phyloP scores from a whole-genome alignment of 1,139 yeast species.

The Debaryomyces psychrophilus region DNA sequence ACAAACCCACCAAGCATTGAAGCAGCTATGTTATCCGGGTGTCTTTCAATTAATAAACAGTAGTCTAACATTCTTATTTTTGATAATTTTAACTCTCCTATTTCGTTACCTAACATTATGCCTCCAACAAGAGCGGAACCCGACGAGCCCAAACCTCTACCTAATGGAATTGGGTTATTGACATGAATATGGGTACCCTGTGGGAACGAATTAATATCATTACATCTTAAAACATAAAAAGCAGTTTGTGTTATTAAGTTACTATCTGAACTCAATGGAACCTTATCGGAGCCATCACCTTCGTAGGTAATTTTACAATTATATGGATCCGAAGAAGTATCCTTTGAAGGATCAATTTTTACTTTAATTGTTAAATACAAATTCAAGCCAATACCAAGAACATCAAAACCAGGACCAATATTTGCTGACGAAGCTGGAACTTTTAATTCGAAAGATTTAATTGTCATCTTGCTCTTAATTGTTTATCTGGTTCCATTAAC shows the following conservation, averaged over 20 bases:
- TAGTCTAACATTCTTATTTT: conserved; percentile 88
- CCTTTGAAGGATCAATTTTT: conserved; percentile 54
- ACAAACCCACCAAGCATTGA: conserved; percentile 99
- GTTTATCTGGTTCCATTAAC: background rate
- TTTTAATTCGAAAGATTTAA: conserved; percentile 56
- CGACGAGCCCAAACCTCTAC: conserved; percentile 96
- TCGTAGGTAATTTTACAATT: conserved; percentile 73
- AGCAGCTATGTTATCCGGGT: conserved; percentile 97
- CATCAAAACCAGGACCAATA: conserved; percentile 98
- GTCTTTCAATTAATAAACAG: conserved; percentile 95
- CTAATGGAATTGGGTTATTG: conserved; percentile 89
- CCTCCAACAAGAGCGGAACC: conserved; percentile 99
- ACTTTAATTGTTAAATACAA: conserved; percentile 74
- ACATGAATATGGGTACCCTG: conserved; percentile 81
- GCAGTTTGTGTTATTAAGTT: conserved; percentile 93
- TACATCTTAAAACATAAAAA: conserved; percentile 82
- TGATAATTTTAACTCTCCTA: conserved; percentile 71
- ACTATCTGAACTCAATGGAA: conserved; percentile 74
- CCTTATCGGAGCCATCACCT: conserved; percentile 74
- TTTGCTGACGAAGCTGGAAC: conserved; percentile 98
- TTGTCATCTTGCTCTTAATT: conserved; percentile 16
- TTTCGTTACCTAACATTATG: conserved; percentile 84
- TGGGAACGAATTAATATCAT: conserved; percentile 75
- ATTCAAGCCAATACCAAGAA: conserved; percentile 84
- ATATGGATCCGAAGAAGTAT: conserved; percentile 60